These are phyloP conservation scores for Apiotrichum gracile DNA, from an alignment of 1,284 basidiomycete species.

Conservation along the genomic window DNA sequence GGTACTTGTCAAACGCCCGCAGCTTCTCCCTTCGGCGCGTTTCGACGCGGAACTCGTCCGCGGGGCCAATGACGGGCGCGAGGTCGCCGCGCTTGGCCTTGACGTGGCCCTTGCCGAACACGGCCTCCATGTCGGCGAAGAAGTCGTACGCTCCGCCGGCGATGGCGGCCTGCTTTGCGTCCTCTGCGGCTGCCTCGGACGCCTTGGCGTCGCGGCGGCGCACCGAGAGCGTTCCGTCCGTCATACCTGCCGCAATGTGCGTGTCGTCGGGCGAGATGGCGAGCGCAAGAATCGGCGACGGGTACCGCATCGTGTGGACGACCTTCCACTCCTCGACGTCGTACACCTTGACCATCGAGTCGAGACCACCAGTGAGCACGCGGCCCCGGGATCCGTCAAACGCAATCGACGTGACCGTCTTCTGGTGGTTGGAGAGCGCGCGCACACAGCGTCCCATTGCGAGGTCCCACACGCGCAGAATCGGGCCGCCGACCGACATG, in stretches of 20 bases:
- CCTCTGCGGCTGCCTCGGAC: slow-evolving; percentile 53
- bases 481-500: slow-evolving; percentile 82
- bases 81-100: slow-evolving; percentile 53
- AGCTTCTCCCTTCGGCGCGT: slow-evolving; percentile 66
- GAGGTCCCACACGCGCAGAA: slow-evolving; percentile 92
- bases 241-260: slow-evolving; percentile 92
- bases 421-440: slow-evolving; percentile 94
- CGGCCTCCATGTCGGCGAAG: slow-evolving; percentile 57
- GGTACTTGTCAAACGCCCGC: slow-evolving; percentile 78
- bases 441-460: slow-evolving; percentile 81
- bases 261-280: slow-evolving; percentile 97
- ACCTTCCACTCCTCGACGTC: slow-evolving; percentile 91
- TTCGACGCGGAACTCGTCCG: slow-evolving; percentile 70
- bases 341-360: slow-evolving; percentile 98
- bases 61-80: slow-evolving; percentile 52
- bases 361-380: slow-evolving; percentile 82
- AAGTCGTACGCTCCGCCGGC: slow-evolving; percentile 64
- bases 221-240: slow-evolving; percentile 89
- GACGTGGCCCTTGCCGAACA: slow-evolving; percentile 57
- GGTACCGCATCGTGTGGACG: slow-evolving; percentile 97
- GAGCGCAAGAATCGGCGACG: slow-evolving; percentile 82
- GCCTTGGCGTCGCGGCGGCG: slow-evolving; percentile 74
- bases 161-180: slow-evolving; percentile 51
- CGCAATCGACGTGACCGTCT: slow-evolving; percentile 84
- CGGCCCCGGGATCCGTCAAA: slow-evolving; percentile 64